Percentiles rank a stretch among this genome's conserved stretches.
Evolutionary conservation across 805 yeast species (phyloP).

Genomic region (Nakazawaea wyomingensis): DNA sequence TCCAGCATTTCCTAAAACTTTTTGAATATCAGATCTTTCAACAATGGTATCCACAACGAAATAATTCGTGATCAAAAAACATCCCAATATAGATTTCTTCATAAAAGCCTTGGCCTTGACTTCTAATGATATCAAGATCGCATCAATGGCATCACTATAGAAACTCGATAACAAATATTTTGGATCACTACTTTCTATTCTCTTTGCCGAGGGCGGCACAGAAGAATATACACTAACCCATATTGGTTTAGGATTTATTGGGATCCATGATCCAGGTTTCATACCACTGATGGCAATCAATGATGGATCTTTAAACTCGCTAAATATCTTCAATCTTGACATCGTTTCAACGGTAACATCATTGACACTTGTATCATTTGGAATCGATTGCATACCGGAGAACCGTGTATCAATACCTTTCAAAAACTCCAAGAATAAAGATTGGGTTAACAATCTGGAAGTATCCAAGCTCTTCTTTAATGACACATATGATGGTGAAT

Average conservation of each 20-base stretch:
- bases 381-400: conserved; percentile 38
- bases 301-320: conserved; percentile 56
- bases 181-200: conserved; percentile 34
- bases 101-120: conserved; percentile 42
- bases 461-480: conserved; percentile 16
- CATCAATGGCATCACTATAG: conserved; percentile 75
- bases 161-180: conserved; percentile 56
- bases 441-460: conserved; percentile 22
- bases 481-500: conserved; percentile 1
- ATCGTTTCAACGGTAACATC: conserved; percentile 70
- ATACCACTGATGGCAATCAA: conserved; percentile 41
- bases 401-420: conserved; percentile 46
- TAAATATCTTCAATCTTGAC: conserved; percentile 58
- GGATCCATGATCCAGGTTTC: conserved; percentile 66
- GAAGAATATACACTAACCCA: conserved; percentile 47
- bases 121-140: conserved; percentile 61
- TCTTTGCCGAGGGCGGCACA: conserved; percentile 33
- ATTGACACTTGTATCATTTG: conserved; percentile 58
- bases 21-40: conserved; percentile 51
- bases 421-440: conserved; percentile 53
- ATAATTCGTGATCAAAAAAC: conserved; percentile 63
- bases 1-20: conserved; percentile 55
- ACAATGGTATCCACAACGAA: conserved; percentile 71
- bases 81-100: conserved; percentile 55
- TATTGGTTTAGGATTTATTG: conserved; percentile 45